Base-by-base conservation (phyloP, 345 rosid genomes). In the Eucalyptus urophylla region DNA sequence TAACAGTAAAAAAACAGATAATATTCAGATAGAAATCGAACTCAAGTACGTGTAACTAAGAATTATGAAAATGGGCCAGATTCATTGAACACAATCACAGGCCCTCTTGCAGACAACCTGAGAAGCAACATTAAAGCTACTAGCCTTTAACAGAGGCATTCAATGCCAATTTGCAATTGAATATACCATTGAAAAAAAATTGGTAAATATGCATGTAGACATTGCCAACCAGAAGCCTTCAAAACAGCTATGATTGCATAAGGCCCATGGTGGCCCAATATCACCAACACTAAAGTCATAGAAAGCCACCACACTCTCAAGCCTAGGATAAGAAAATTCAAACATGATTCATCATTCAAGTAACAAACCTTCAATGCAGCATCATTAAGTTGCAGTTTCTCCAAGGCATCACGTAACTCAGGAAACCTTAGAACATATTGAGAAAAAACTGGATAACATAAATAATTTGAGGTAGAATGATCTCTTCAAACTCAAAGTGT, bases 371-470 rank as follows among this genome's bases (percentile, higher is more conserved):
- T 97, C 90, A 97, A 89, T 22, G 99, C 99, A 89, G 99, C 99
- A 92, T 97, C 99, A 93, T 97, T 97, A 80, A 97, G 99, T 91
- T 97, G 99, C 89, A 97, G 93, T 92, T 97, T 97, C 89, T 97
- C 98, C 95, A 97, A 93, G 2, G 99, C 99, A 93, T 97, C 99
- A 65, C 99, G 99, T 90, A 97, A 90, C 90, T 97, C 99, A 3
- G 97, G 92, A 88, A 96, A 97, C 94, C 99, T 97, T 76, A 76
- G 47, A 76, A 76, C 27, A 76, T 40, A 76, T 76, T 21, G 85
- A 76, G 83, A 29, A 76, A 92, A 88, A 92, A 92, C 44, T 31
- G 58, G 45, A 80, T 54, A 62, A 27, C n/a, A 89, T 80, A 88
- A 80, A 40, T 89, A 40, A 88, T 21, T 76, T 76, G 47, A 76